These are phyloP conservation scores for Colletotrichum falcatum DNA, from an alignment of 2,329 filamentous ascomycete genomes.

Conservation along the genomic window DNA sequence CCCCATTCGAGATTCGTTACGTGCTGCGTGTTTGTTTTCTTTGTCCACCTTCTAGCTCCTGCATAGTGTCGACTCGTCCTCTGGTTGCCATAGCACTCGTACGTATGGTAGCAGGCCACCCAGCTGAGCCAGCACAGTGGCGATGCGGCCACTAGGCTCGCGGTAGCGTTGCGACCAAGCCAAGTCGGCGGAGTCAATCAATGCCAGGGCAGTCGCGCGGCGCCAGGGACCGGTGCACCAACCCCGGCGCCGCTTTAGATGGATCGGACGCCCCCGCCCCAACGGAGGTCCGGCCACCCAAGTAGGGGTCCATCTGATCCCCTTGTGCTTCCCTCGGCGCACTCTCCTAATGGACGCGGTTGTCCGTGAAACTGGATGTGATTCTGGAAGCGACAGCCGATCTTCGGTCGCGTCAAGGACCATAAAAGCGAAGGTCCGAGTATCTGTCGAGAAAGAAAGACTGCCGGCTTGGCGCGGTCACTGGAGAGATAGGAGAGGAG, in stretches of 20 bases:
- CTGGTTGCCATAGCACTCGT: slow-evolving; percentile 22
- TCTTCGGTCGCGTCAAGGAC: slow-evolving; percentile 20
- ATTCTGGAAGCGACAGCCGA: not conserved
- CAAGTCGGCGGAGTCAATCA: slow-evolving; percentile 1
- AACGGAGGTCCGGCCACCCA: slow-evolving; percentile 37
- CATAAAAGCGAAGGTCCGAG: slow-evolving; percentile 27
- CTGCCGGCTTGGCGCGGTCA: not conserved
- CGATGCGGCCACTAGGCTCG: slow-evolving; percentile 8
- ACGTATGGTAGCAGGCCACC: not conserved
- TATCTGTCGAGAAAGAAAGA: not conserved
- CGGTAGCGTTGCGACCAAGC: slow-evolving; percentile 33
- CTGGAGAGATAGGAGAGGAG: not conserved
- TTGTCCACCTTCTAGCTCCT: not conserved
- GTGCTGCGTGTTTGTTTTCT: not conserved
- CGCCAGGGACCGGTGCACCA: slow-evolving; percentile 34
- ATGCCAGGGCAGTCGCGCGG: slow-evolving; percentile 36
- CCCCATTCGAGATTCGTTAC: not conserved
- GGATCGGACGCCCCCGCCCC: slow-evolving; percentile 20
- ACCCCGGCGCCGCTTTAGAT: slow-evolving; percentile 3
- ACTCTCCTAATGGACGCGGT: slow-evolving; percentile 9
- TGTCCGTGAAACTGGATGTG: not conserved
- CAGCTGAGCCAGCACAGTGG: not conserved
- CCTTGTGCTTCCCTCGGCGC: not conserved
- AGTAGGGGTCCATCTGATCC: not conserved
- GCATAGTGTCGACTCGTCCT: not conserved